phyloP scores from a whole-genome alignment of 1,284 basidiomycete genomes.

The Ustilago loliicola region DNA sequence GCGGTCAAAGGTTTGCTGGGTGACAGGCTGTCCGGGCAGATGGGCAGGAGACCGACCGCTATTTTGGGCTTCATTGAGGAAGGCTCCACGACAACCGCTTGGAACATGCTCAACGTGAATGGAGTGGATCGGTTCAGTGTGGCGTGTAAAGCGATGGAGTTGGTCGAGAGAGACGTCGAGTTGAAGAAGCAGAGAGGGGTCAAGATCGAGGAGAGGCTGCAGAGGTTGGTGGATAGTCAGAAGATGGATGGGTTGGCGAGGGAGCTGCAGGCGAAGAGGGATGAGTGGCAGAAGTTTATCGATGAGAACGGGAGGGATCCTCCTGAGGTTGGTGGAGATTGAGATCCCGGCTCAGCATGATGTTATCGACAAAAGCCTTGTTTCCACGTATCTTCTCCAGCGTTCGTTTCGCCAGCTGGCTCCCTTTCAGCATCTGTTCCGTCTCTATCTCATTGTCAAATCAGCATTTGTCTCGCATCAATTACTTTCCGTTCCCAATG shows the following conservation, averaged over 20 bases:
- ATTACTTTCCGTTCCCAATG: not conserved
- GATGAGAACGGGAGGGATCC: conserved; percentile 60
- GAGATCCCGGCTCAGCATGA: too few species aligned
- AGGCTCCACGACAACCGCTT: conserved; percentile 73
- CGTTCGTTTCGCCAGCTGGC: too few species aligned
- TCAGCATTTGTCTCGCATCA: not conserved
- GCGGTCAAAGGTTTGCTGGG: conserved; percentile 49
- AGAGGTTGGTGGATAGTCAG: conserved; percentile 62
- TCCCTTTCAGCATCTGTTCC: too few species aligned
- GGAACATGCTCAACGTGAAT: conserved; percentile 73
- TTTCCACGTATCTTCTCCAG: too few species aligned
- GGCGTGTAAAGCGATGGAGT: conserved; percentile 71
- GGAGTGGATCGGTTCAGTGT: conserved; percentile 72
- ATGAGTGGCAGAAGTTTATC: conserved; percentile 71
- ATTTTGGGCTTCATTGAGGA: conserved; percentile 72
- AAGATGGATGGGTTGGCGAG: conserved; percentile 69
- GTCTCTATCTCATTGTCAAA: not conserved
- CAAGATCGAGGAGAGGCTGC: conserved; percentile 31
- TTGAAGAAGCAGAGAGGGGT: conserved; percentile 32
- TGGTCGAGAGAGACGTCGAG: conserved; percentile 29
- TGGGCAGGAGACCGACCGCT: conserved; percentile 12
- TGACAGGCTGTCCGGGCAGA: conserved; percentile 40
- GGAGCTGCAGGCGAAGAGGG: conserved; percentile 71
- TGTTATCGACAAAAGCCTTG: too few species aligned
- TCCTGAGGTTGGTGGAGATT: conserved; percentile 1